Percentiles rank a stretch among this genome's conserved stretches.
phyloP scores from a whole-genome alignment of 129 eudicot genomes.

The Erigeron canadensis region DNA sequence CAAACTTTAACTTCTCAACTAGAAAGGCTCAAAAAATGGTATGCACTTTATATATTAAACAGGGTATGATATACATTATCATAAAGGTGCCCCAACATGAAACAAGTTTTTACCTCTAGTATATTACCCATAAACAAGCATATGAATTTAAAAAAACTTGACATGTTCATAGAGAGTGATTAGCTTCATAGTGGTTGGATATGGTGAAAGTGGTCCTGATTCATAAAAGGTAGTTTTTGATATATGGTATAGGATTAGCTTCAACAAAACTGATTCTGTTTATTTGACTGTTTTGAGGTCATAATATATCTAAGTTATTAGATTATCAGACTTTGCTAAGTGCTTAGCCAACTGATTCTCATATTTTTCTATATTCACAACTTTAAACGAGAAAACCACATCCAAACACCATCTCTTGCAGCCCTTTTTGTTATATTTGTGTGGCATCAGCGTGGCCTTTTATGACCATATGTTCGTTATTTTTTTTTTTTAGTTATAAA shows the following conservation, averaged over 20 bases:
- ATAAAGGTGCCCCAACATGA: background rate
- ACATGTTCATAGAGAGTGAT: background rate
- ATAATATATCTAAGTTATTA: background rate
- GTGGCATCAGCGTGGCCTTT: no score
- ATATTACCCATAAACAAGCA: background rate
- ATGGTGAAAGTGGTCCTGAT: background rate
- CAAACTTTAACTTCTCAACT: conserved; percentile 25
- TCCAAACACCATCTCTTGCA: background rate
- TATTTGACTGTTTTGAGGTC: background rate
- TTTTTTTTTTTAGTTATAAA: background rate
- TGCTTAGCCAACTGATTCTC: background rate
- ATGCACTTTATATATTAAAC: background rate
- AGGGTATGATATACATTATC: background rate
- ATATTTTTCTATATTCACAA: no score
- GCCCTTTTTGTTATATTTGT: background rate
- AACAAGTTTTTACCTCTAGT: background rate
- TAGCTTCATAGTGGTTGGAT: background rate
- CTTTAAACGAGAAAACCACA: no score
- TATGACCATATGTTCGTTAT: no score
- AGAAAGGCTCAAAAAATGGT: conserved; percentile 35
- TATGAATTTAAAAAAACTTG: background rate
- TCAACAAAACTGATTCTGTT: background rate
- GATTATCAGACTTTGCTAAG: background rate
- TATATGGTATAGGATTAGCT: background rate
- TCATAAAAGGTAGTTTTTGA: no score